Evolutionary conservation across 257 asterid genomes (phyloP).

Genomic region (Linaria vulgaris): DNA sequence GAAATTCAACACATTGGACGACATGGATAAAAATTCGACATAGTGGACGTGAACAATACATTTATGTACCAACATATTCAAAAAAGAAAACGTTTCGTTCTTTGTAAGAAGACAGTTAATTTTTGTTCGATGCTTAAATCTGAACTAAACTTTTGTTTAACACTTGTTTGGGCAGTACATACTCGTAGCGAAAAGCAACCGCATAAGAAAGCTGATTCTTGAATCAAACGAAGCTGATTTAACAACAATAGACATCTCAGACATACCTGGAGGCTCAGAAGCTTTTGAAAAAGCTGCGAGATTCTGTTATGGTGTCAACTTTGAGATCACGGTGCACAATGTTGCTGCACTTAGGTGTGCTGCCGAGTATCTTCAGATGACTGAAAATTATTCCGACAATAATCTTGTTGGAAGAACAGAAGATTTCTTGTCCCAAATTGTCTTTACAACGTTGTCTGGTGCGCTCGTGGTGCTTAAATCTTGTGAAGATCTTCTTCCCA

Average conservation of each 20-base stretch:
- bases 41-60: no score
- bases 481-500: conserved; percentile 80
- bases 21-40: no score
- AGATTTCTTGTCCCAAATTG: conserved; percentile 78
- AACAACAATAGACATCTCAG: conserved; percentile 61
- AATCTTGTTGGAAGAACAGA: conserved; percentile 84
- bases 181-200: conserved; percentile 94
- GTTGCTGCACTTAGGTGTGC: conserved; percentile 91
- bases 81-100: no score
- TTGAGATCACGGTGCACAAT: conserved; percentile 93
- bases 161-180: no score
- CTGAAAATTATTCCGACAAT: conserved; percentile 68
- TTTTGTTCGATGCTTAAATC: not conserved
- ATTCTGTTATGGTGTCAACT: conserved; percentile 92
- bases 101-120: no score
- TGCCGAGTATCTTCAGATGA: conserved; percentile 87
- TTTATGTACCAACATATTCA: no score
- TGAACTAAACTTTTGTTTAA: not conserved
- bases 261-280: conserved; percentile 91
- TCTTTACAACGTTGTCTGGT: conserved; percentile 79
- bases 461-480: conserved; percentile 81
- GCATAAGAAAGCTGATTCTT: conserved; percentile 63
- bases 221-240: conserved; percentile 67
- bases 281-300: conserved; percentile 88
- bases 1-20: no score